phyloP scores from a whole-genome alignment of 305 asterid genomes.

The Rubia tinctorum region DNA sequence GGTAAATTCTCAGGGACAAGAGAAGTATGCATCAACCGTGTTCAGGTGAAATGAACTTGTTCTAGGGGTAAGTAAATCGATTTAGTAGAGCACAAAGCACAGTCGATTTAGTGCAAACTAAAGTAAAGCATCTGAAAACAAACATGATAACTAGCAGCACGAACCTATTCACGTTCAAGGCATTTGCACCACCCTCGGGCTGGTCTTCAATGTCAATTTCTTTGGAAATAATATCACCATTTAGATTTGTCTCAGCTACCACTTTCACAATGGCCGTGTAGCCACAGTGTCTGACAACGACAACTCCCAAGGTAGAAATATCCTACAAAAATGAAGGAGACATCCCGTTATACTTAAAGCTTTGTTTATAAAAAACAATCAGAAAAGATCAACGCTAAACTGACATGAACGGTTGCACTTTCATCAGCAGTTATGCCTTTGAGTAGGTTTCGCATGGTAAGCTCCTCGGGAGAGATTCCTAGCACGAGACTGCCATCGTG shows the following conservation, averaged over 20 bases:
- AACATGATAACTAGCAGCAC: background rate
- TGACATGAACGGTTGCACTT: slow-evolving; percentile 94
- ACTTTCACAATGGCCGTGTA: slow-evolving; percentile 48
- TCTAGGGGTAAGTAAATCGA: too few species aligned
- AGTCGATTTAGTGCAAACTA: background rate
- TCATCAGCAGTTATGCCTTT: slow-evolving; percentile 98
- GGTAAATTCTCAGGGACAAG: too few species aligned
- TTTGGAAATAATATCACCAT: slow-evolving; percentile 34
- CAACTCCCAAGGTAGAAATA: slow-evolving; percentile 41
- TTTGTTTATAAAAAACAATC: slow-evolving; percentile 19
- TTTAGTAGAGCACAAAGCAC: background rate
- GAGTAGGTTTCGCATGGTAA: slow-evolving; percentile 84
- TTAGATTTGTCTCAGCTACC: slow-evolving; percentile 46
- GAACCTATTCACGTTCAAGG: slow-evolving; percentile 33
- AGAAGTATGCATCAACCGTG: too few species aligned
- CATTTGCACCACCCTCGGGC: slow-evolving; percentile 38
- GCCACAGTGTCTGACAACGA: slow-evolving; percentile 26
- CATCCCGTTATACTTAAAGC: slow-evolving; percentile 9
- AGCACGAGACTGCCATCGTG: slow-evolving; percentile 81
- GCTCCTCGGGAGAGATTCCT: slow-evolving; percentile 53
- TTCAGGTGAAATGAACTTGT: too few species aligned
- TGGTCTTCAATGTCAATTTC: slow-evolving; percentile 73
- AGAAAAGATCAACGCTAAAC: slow-evolving; percentile 27
- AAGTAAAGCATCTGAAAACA: background rate
- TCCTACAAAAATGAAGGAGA: slow-evolving; percentile 42